These are phyloP conservation scores for Zostera marina DNA, from an alignment of 116 monocot genomes.

Conservation along the genomic window DNA sequence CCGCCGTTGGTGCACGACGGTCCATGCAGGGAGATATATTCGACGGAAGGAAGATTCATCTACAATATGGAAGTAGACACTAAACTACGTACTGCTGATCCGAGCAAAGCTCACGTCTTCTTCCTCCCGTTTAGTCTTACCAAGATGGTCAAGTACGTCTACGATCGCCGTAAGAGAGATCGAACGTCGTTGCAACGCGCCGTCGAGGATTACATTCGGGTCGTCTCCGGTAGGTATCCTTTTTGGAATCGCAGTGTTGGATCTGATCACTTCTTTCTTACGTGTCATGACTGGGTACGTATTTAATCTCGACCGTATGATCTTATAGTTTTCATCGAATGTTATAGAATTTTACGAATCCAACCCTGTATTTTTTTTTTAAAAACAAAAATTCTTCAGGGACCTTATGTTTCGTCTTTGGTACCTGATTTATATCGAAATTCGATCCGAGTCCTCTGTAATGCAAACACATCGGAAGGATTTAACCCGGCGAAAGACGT, in stretches of 20 bases:
- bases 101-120: conserved; percentile 39
- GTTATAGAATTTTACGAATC: no score
- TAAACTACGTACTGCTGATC: conserved; percentile 37
- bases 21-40: conserved; percentile 68
- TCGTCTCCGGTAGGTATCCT: conserved; percentile 25
- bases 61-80: conserved; percentile 47
- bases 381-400: no score
- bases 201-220: conserved; percentile 37
- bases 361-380: no score
- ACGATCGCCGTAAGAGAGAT: conserved; percentile 20
- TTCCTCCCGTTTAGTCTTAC: conserved; percentile 88
- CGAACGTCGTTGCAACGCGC: conserved; percentile 32
- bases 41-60: conserved; percentile 74
- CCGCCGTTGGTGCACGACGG: conserved; percentile 84
- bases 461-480: conserved; percentile 83
- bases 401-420: not conserved
- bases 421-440: conserved; percentile 26
- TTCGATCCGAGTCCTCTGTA: conserved; percentile 66
- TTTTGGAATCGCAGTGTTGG: conserved; percentile 78
- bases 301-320: not conserved
- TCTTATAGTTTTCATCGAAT: no score
- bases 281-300: conserved; percentile 93
- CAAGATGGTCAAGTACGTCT: conserved; percentile 48
- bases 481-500: conserved; percentile 50
- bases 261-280: conserved; percentile 80